phyloP scores from a whole-genome alignment of 1,284 basidiomycete species.

The Apiotrichum sp. region DNA sequence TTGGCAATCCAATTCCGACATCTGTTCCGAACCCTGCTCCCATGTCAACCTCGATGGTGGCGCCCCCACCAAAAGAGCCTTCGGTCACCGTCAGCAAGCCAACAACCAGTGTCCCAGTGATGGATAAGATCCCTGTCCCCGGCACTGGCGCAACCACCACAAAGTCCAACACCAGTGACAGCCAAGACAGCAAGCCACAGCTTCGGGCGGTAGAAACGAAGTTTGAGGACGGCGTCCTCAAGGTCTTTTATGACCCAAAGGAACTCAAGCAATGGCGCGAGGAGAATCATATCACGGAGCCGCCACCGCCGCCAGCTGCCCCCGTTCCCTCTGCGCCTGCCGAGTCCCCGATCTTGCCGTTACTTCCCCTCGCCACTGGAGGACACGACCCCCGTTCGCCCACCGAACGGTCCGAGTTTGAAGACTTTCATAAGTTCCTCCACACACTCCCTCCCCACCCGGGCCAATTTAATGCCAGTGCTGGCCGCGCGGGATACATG shows the following conservation, averaged over 20 bases:
- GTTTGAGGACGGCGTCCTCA: conserved; percentile 24
- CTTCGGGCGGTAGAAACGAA: conserved; percentile 13
- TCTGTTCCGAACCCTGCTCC: too few relatives aligned
- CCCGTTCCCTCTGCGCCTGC: background rate
- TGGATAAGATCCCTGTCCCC: too few relatives aligned
- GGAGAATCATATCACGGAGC: conserved; percentile 1
- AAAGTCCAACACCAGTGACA: background rate
- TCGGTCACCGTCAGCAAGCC: too few relatives aligned
- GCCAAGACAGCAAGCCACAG: background rate
- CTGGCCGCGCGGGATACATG: too few relatives aligned
- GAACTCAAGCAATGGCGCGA: conserved; percentile 23
- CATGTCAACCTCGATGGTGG: too few relatives aligned
- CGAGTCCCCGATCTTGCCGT: background rate
- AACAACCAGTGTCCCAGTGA: too few relatives aligned
- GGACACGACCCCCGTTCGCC: conserved; percentile 7
- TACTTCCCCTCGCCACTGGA: conserved; percentile 13
- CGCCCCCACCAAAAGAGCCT: too few relatives aligned
- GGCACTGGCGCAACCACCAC: too few relatives aligned
- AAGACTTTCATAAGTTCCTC: too few relatives aligned
- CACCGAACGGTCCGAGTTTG: too few relatives aligned
- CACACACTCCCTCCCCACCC: too few relatives aligned
- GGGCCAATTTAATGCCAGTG: too few relatives aligned
- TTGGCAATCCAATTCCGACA: background rate
- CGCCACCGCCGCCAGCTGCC: background rate
- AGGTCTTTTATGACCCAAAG: conserved; percentile 22